A percentile compares a stretch with the other conserved stretches of the same genome.
Conservation (phyloP, 345 rosid genomes). For the Capsella bursapastoris region DNA sequence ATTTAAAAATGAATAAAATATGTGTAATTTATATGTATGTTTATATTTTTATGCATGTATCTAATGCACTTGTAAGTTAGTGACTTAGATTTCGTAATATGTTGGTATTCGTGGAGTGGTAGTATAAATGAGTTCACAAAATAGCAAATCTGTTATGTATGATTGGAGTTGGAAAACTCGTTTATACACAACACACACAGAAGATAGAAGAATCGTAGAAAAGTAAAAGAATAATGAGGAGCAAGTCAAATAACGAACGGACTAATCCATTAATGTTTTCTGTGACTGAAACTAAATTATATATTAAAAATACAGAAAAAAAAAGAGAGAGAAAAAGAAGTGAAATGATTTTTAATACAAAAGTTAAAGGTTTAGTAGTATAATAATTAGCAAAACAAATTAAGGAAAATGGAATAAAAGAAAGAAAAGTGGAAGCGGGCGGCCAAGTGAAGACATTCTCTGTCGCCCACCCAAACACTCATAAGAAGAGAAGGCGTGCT, state of each 20-base stretch:
- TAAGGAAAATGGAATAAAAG: not conserved
- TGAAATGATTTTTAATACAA: not conserved
- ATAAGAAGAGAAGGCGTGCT: conserved; percentile 38
- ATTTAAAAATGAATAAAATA: not conserved
- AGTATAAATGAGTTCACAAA: not conserved
- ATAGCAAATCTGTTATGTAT: conserved; percentile 2
- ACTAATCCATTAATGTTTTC: conserved; percentile 21
- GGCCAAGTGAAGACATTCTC: conserved; percentile 46
- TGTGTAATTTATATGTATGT: not conserved
- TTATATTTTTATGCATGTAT: not conserved
- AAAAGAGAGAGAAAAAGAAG: not conserved
- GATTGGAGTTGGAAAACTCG: not conserved
- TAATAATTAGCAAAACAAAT: not conserved
- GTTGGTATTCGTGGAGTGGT: not conserved
- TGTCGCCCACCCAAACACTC: conserved; percentile 44
- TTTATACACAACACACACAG: not conserved
- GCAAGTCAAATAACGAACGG: conserved; percentile 29
- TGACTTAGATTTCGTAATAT: not conserved
- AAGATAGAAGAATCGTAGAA: conserved; percentile 5
- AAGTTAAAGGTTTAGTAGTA: conserved; percentile 16
- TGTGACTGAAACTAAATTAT: not conserved
- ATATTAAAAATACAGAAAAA: not conserved
- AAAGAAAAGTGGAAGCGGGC: conserved; percentile 36
- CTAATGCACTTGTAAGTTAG: not conserved
- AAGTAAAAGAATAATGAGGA: conserved; percentile 28